Percentiles rank a stretch among this genome's conserved stretches.
These are phyloP conservation scores for Melampsora americana DNA, from an alignment of 1,284 basidiomycete genomes.

Conservation along the genomic window DNA sequence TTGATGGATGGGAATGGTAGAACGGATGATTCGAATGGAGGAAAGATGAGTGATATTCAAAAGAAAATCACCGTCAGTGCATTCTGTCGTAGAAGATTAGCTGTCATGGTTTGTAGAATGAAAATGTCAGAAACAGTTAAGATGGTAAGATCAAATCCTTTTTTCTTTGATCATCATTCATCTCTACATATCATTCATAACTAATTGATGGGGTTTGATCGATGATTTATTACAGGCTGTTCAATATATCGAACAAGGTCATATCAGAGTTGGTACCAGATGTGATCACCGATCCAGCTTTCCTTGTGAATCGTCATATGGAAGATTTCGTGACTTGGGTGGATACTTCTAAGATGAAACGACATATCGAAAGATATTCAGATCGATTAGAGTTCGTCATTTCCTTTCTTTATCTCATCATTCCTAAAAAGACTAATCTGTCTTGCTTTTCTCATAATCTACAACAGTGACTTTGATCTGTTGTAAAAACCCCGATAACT, in stretches of 20 bases:
- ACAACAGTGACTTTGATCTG: conserved; percentile 36
- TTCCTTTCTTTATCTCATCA: conserved; percentile 10
- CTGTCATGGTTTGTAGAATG: conserved; percentile 84
- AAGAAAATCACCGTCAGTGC: conserved; percentile 92
- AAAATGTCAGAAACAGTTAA: conserved; percentile 97
- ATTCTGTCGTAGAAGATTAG: conserved; percentile 84
- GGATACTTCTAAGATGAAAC: conserved; percentile 92
- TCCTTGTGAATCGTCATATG: conserved; percentile 87
- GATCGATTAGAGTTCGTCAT: conserved; percentile 69
- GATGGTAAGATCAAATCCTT: conserved; percentile 66
- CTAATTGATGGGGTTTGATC: conserved; percentile 35
- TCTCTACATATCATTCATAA: background rate
- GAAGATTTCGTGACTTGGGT: conserved; percentile 99
- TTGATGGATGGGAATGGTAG: conserved; percentile 68
- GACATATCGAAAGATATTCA: conserved; percentile 93
- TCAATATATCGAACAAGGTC: conserved; percentile 96
- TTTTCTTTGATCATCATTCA: background rate
- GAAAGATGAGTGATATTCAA: conserved; percentile 83
- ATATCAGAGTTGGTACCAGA: conserved; percentile 95
- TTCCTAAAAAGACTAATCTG: background rate
- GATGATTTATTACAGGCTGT: conserved; percentile 65
- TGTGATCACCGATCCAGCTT: conserved; percentile 93
- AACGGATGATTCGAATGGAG: conserved; percentile 53
- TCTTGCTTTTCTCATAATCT: conserved; percentile 5
- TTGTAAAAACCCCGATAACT: conserved; percentile 2